Percentiles rank a stretch among this genome's conserved stretches.
These are phyloP conservation scores for Gentiana macrophylla DNA, from an alignment of 257 asterid species.

Conservation along the genomic window DNA sequence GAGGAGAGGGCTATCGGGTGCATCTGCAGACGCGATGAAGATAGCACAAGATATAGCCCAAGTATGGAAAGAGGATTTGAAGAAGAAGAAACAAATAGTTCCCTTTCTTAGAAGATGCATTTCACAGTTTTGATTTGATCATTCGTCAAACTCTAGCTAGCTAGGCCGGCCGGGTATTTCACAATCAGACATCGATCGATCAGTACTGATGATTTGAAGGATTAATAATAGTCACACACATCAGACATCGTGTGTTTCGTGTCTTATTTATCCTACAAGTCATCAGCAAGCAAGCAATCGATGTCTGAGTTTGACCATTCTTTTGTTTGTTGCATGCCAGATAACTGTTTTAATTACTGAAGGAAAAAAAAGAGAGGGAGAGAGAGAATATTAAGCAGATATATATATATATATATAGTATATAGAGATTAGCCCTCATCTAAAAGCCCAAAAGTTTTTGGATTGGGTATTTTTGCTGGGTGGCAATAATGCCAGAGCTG, in stretches of 20 bases:
- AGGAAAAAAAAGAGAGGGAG: constrained; percentile 1
- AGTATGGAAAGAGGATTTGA: constrained; percentile 67
- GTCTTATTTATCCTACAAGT: no score
- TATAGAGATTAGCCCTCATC: constrained; percentile 55
- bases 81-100: constrained; percentile 58
- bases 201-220: no score
- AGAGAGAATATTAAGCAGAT: not conserved
- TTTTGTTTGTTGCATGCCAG: no score
- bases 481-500: constrained; percentile 45
- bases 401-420: constrained; percentile 20
- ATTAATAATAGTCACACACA: no score
- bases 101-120: constrained; percentile 71
- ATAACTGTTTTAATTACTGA: not conserved
- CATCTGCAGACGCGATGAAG: constrained; percentile 68
- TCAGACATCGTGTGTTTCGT: no score
- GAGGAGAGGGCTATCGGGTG: constrained; percentile 82
- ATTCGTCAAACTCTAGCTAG: constrained; percentile 10
- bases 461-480: constrained; percentile 37
- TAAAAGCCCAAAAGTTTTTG: constrained; percentile 42
- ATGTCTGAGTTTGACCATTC: no score
- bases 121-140: constrained; percentile 42
- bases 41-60: constrained; percentile 60
- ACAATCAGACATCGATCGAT: no score
- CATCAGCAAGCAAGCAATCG: no score
- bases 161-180: no score